phyloP scores from a whole-genome alignment of 306 rosid genomes.

The Rosa multiflora region DNA sequence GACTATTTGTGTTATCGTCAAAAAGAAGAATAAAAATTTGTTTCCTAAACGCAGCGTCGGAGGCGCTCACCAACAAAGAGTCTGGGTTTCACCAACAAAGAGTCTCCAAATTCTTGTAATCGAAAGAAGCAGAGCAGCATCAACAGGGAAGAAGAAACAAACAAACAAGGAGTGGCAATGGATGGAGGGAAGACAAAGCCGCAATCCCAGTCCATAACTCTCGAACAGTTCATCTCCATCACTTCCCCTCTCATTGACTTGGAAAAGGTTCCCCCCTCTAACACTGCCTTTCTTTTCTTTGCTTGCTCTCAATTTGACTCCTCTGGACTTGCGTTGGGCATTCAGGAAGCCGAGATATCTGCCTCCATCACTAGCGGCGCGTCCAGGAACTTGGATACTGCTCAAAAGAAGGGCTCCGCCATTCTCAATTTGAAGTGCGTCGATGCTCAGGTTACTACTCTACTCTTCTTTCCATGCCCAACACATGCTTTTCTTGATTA shows the following conservation, averaged over 20 bases:
- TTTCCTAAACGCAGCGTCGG: too few species aligned
- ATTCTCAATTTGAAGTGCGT: conserved; percentile 90
- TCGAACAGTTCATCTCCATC: conserved; percentile 40
- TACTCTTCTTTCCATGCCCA: too few species aligned
- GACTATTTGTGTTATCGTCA: too few species aligned
- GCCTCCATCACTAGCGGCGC: conserved; percentile 79
- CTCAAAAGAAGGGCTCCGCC: conserved; percentile 83
- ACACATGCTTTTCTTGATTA: neutral
- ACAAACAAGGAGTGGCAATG: neutral
- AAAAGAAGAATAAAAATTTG: too few species aligned
- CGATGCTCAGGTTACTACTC: conserved; percentile 59
- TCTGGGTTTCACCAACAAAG: too few species aligned
- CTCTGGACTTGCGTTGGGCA: neutral
- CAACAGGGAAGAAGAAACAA: too few species aligned
- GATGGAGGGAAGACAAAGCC: neutral
- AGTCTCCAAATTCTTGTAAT: too few species aligned
- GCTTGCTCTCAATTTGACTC: neutral
- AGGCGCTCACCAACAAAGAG: neutral
- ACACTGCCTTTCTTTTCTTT: neutral
- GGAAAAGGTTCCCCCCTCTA: conserved; percentile 60
- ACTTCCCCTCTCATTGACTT: conserved; percentile 81
- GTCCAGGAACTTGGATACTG: conserved; percentile 72
- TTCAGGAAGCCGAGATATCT: conserved; percentile 88
- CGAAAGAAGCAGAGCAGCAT: too few species aligned
- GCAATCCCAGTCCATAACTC: neutral